phyloP scores from a whole-genome alignment of 805 yeast genomes.

The Maudiozyma bulderi region DNA sequence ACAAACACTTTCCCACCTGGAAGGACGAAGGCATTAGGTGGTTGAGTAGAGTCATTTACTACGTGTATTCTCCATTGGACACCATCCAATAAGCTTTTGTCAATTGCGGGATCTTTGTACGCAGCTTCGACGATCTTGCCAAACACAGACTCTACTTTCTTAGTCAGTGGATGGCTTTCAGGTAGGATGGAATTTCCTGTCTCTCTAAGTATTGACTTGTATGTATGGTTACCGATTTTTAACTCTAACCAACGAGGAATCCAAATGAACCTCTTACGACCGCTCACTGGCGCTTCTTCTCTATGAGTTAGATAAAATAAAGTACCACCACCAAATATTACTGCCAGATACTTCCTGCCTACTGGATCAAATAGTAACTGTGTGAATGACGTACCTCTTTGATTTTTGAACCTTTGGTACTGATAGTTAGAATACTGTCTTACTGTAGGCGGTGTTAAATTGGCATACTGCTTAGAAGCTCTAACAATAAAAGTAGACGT shows the following conservation, averaged over 20 bases:
- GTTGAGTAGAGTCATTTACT: slow-evolving; percentile 55
- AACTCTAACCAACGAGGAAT: slow-evolving; percentile 56
- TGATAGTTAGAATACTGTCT: slow-evolving; percentile 1
- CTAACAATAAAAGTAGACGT: too few species aligned
- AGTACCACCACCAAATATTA: slow-evolving; percentile 28
- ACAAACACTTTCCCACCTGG: slow-evolving; percentile 96
- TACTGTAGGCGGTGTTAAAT: neutral
- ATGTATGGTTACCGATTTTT: slow-evolving; percentile 53
- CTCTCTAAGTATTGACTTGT: slow-evolving; percentile 48
- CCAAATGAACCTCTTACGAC: slow-evolving; percentile 62
- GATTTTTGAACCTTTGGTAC: slow-evolving; percentile 14
- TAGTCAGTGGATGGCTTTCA: slow-evolving; percentile 47
- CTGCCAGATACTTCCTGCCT: slow-evolving; percentile 26
- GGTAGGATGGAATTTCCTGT: slow-evolving; percentile 50
- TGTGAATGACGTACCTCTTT: slow-evolving; percentile 6
- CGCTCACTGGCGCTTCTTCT: slow-evolving; percentile 75
- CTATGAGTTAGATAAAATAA: slow-evolving; percentile 43
- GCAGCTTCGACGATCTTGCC: slow-evolving; percentile 52
- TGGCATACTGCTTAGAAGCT: neutral
- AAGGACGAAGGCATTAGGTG: slow-evolving; percentile 93
- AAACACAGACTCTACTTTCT: slow-evolving; percentile 54
- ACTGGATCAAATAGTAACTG: slow-evolving; percentile 20
- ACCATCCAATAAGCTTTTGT: slow-evolving; percentile 24
- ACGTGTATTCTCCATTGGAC: slow-evolving; percentile 71
- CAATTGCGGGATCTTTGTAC: slow-evolving; percentile 31